A percentile compares a stretch with the other conserved stretches of the same genome.
Evolutionary conservation across 2,329 filamentous ascomycete genomes (phyloP).

Genomic region (Claviceps pazoutovae): DNA sequence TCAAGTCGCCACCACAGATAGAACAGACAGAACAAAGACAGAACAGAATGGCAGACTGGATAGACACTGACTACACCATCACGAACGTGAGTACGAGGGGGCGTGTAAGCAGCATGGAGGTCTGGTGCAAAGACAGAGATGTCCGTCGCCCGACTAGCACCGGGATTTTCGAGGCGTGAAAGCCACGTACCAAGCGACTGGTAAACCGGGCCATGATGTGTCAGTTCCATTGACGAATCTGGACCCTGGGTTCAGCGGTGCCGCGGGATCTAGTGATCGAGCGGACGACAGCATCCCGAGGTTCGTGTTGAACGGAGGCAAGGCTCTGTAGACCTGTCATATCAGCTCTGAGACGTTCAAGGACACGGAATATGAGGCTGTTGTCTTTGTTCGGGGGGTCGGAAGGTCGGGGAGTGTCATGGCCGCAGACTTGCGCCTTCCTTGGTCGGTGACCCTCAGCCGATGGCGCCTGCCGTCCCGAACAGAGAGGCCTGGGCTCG

Average conservation of each 20-base stretch:
- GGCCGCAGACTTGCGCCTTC: not conserved
- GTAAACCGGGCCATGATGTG: conserved; percentile 7
- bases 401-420: not conserved
- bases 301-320: conserved; percentile 8
- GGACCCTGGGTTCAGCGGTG: conserved; percentile 6
- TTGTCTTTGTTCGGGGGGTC: not conserved
- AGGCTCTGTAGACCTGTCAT: conserved; percentile 21
- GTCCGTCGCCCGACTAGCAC: conserved; percentile 5
- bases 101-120: not conserved
- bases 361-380: conserved; percentile 10
- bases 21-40: not conserved
- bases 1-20: not conserved
- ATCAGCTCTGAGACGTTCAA: conserved; percentile 17
- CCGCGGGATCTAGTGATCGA: conserved; percentile 12
- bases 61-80: too few species aligned
- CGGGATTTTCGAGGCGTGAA: conserved; percentile 7
- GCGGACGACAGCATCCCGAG: conserved; percentile 13
- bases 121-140: not conserved
- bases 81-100: not conserved
- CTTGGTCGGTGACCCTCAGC: not conserved
- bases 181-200: conserved; percentile 10
- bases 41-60: too few species aligned
- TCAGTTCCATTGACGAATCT: conserved; percentile 8
- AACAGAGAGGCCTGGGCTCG: not conserved
- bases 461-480: conserved; percentile 5